These are phyloP conservation scores for Tuber microsphaerosporum DNA, from an alignment of 495 filamentous ascomycete species.

Conservation along the genomic window DNA sequence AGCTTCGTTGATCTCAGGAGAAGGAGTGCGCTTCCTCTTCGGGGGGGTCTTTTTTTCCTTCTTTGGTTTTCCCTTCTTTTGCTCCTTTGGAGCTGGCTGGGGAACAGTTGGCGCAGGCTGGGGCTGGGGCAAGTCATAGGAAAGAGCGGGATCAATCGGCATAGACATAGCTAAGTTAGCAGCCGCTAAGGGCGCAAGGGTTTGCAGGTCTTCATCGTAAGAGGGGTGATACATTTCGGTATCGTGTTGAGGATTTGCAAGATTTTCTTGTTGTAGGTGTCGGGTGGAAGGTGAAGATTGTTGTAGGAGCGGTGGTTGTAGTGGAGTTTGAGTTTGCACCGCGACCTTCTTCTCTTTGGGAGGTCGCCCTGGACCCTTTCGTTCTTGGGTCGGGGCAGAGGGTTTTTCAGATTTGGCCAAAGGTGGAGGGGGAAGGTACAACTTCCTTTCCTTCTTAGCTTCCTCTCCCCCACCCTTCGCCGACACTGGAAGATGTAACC, in stretches of 20 bases:
- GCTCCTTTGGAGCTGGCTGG: constrained; percentile 40
- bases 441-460: constrained; percentile 24
- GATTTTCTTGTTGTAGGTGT: not conserved
- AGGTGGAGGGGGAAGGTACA: constrained; percentile 19
- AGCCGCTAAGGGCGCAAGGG: not conserved
- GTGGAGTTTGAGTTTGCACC: constrained; percentile 3
- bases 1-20: constrained; percentile 63
- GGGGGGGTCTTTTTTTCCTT: constrained; percentile 48
- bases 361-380: constrained; percentile 28
- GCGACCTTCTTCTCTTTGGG: constrained; percentile 17
- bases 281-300: not conserved
- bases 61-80: constrained; percentile 53
- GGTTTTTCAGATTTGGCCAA: constrained; percentile 22
- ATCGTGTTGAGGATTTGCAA: not conserved
- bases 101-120: not conserved
- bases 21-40: constrained; percentile 61
- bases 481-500: constrained; percentile 17
- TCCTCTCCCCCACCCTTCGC: constrained; percentile 4
- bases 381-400: constrained; percentile 12
- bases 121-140: not conserved
- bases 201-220: not conserved
- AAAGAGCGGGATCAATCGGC: not conserved
- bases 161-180: not conserved
- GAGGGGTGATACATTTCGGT: not conserved
- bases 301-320: not conserved